A percentile compares a stretch with the other conserved stretches of the same genome.
Conservation (phyloP, 768 basidiomycete species). For the Macrolepiota fuliginosa region DNA sequence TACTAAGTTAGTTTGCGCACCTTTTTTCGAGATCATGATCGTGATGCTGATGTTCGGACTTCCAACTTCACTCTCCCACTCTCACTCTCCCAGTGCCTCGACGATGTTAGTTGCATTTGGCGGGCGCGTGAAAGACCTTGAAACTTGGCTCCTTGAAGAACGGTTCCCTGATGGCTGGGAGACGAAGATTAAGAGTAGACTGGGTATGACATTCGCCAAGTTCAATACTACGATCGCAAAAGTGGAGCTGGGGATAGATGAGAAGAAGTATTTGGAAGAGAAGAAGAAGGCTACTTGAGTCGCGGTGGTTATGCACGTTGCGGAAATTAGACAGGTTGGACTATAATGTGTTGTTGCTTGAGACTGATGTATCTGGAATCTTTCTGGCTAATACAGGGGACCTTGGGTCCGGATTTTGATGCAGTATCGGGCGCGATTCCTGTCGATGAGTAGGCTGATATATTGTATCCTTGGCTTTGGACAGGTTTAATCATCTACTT, state of each 20-base stretch:
- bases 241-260: conserved; percentile 32
- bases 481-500: too few relatives aligned
- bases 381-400: too few relatives aligned
- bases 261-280: conserved; percentile 23
- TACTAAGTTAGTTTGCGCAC: conserved; percentile 49
- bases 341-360: too few relatives aligned
- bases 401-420: too few relatives aligned
- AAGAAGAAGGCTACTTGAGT: not conserved
- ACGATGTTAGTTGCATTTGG: conserved; percentile 53
- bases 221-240: conserved; percentile 44
- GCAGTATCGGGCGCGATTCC: too few relatives aligned
- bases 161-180: conserved; percentile 67
- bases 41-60: not conserved
- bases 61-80: too few relatives aligned
- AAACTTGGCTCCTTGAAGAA: conserved; percentile 54
- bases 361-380: too few relatives aligned
- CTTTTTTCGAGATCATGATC: not conserved
- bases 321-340: too few relatives aligned
- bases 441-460: too few relatives aligned
- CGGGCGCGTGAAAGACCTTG: conserved; percentile 49
- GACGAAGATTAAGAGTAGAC: conserved; percentile 40
- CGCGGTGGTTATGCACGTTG: not conserved
- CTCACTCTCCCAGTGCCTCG: conserved; percentile 41
- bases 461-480: too few relatives aligned
- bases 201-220: conserved; percentile 51